Evolutionary conservation across 225 moss, liverwort and hornwort genomes (phyloP), one percentile per base, ranked within the genome.

Genomic region (Marchantia paleacea): DNA sequence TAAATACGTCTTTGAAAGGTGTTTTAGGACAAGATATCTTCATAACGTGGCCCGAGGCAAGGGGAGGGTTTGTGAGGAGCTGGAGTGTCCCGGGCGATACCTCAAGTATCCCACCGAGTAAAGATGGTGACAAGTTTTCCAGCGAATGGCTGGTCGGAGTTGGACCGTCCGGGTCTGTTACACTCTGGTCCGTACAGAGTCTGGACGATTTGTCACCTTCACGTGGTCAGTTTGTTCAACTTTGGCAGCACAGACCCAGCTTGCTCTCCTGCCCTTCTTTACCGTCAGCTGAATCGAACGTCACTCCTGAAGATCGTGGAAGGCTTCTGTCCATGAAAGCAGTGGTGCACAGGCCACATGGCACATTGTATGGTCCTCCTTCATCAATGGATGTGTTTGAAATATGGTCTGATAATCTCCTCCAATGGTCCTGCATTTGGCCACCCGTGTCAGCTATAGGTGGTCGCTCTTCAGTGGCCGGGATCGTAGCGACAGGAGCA

Each of bases 401-500:
- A 85, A 87, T 88, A 76, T 90, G 93, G 89, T 89, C 93, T 7
- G 81, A 88, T 84, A 92, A 92, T 79, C 85, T 89, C 83, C 93
- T 95, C 52, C 91, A 93, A 55, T 99, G 95, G 92, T 99, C 93
- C 63, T 90, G 93, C 73, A 78, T 95, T 69, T 99, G 97, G 97
- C 97, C 97, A 55, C 97, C 95, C 80, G 89, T 95, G n/a, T 89
- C 93, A 81, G 97, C 97, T 29, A 87, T 99, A 81, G 97, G 95
- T 58, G 86, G 83, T 61, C 82, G 78, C 47, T 80, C 57, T 30
- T 85, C 89, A 83, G 95, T 88, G 80, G 83, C 84, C 73, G 84
- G 85, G 69, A 84, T 87, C 84, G 83, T 83, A 60, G 81, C 70
- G 28, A 74, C 82, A 79, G 85, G 84, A 52, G 14, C 78, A 26